Percentiles rank a stretch among this genome's conserved stretches.
These are phyloP conservation scores for Penicillium palitans DNA, from an alignment of 2,329 filamentous ascomycete genomes.

Conservation along the genomic window DNA sequence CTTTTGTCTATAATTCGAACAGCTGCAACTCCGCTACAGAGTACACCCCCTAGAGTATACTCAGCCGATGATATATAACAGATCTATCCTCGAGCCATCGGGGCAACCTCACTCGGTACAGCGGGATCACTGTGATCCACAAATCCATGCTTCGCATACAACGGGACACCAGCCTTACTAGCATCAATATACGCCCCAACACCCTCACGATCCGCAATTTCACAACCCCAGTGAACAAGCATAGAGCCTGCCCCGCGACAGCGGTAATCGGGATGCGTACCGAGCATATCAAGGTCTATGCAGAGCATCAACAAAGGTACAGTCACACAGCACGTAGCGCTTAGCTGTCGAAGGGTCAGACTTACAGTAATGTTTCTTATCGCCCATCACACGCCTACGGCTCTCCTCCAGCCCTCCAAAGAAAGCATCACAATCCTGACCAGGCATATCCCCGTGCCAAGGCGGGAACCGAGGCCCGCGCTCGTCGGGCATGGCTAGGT, in stretches of 20 bases:
- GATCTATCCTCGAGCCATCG: conserved; percentile 16
- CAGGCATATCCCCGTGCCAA: conserved; percentile 28
- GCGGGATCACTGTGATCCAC: conserved; percentile 28
- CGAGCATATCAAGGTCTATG: conserved; percentile 41
- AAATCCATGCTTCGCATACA: conserved; percentile 47
- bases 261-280: conserved; percentile 47
- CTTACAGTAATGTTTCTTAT: conserved; percentile 31
- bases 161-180: conserved; percentile 33
- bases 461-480: conserved; percentile 31
- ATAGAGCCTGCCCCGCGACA: conserved; percentile 43
- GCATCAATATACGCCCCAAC: conserved; percentile 44
- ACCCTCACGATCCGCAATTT: conserved; percentile 38
- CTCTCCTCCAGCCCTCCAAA: conserved; percentile 24
- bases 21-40: background rate
- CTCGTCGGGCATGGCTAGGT: conserved; percentile 24
- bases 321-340: background rate
- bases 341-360: background rate
- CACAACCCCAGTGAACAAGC: conserved; percentile 42
- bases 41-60: background rate
- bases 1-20: background rate
- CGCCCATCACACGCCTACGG: conserved; percentile 27
- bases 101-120: background rate
- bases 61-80: background rate
- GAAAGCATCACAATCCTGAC: conserved; percentile 18
- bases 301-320: background rate